Conservation (phyloP, 176 grass and related monocot genomes). For the Phyllostachys edulis region DNA sequence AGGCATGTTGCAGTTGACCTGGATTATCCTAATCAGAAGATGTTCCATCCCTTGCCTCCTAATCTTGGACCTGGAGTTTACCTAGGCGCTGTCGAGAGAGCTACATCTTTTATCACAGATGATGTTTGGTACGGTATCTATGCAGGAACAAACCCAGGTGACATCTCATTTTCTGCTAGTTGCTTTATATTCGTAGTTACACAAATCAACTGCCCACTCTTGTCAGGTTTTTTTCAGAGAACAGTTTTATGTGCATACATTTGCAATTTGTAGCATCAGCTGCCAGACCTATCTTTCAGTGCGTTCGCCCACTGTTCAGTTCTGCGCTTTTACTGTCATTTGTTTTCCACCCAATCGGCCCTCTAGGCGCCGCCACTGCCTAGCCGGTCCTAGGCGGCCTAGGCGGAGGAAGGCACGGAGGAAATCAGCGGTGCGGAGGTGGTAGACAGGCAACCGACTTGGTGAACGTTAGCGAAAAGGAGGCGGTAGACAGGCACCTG, state of each 20-base stretch:
- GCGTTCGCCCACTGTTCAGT: background rate
- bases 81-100: conserved; percentile 91
- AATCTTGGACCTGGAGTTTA: conserved; percentile 99
- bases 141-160: conserved; percentile 94
- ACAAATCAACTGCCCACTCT: background rate
- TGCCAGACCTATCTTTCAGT: background rate
- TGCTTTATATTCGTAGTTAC: background rate
- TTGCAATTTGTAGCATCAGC: background rate
- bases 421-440: no score
- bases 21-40: conserved; percentile 98
- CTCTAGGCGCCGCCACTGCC: no score
- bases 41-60: conserved; percentile 98
- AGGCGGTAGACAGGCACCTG: no score
- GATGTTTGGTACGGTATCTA: conserved; percentile 98
- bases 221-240: background rate
- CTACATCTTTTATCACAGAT: conserved; percentile 95
- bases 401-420: no score
- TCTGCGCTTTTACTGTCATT: background rate
- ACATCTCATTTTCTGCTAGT: background rate
- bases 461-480: no score
- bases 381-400: no score
- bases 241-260: background rate
- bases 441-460: no score
- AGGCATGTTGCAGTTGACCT: conserved; percentile 94
- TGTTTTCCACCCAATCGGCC: background rate